Conservation (phyloP, 768 basidiomycete genomes). For the Lepiota brunneoincarnata region DNA sequence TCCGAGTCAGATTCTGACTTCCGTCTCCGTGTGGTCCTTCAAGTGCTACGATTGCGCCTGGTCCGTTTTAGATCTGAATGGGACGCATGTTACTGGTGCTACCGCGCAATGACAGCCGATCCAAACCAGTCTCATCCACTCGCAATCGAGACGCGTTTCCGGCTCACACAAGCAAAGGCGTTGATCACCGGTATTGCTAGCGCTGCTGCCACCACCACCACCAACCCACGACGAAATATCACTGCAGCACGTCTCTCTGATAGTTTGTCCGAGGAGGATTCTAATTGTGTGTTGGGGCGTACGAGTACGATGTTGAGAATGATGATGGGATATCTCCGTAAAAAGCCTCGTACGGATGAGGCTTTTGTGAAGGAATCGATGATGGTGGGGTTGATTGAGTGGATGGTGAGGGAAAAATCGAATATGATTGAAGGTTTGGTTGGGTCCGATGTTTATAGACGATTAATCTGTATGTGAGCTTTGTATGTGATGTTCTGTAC, state of each 20-base stretch:
- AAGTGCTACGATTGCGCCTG: not conserved
- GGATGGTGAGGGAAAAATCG: not conserved
- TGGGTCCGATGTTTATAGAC: not conserved
- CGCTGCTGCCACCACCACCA: too few species aligned
- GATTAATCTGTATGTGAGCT: too few species aligned
- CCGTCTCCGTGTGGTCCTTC: not conserved
- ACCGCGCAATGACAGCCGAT: not conserved
- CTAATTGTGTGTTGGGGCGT: not conserved
- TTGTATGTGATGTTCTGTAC: too few species aligned
- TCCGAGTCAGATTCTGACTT: not conserved
- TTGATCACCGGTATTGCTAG: not conserved
- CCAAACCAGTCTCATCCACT: not conserved
- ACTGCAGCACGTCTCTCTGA: not conserved
- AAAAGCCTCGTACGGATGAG: not conserved
- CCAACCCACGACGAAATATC: not conserved
- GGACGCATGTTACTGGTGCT: not conserved
- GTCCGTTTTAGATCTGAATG: not conserved
- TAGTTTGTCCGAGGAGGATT: not conserved
- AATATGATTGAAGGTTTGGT: not conserved
- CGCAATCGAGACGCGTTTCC: not conserved
- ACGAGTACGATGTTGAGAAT: not conserved
- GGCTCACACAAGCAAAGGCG: not conserved
- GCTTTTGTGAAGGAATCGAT: not conserved
- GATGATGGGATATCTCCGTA: not conserved
- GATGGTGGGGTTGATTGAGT: not conserved